Evolutionary conservation across 2,329 filamentous ascomycete genomes (phyloP), one percentile per base, ranked within the genome.

Genomic region (Sarocladiaceae sp.): DNA sequence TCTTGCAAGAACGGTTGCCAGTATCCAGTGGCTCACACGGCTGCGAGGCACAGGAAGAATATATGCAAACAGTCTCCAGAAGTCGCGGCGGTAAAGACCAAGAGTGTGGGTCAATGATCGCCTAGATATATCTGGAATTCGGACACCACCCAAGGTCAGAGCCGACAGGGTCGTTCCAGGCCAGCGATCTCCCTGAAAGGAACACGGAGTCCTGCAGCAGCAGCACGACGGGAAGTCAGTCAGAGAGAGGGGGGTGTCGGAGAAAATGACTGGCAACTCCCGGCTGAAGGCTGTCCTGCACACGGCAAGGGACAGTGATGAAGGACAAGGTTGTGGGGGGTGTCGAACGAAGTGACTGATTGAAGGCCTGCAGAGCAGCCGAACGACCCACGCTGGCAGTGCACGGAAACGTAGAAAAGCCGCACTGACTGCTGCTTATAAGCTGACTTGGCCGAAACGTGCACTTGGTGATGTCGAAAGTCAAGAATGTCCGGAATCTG

Each of bases 301-400:
- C 33, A 37, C 47, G 33, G 29, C 47, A 36, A 50, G 47, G 47
- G 29, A 33, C 44, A 48, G 44, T 48, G 44, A 48, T 48, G 44
- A 48, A 48, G 44, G 44, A 33, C 44, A 48, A 33, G 44, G 44
- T 48, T 48, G 44, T 48, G 44, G 44, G 44, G 44, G 44, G 44
- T 48, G 44, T 29, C 44, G n/a, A 33, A 28, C 23, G 22, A 44
- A 44, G 40, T 26, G 40, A 44, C 40, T n/a, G 40, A 44, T 26
- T n/a, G 44, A 33, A 48, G 44, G 28, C 44, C n/a, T 48, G 44
- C 26, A 25, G 26, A 48, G 44, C 13, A 33, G 25, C 20, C 13
- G 26, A 33, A 20, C 44, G 44, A 33, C 44, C 44, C 44, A 48
- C 44, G 44, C 26, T 48, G 8, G 10, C 44, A 29, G 20, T 33